Conservation (phyloP, 1,139 yeast genomes). For the Hyphopichia fennica region DNA sequence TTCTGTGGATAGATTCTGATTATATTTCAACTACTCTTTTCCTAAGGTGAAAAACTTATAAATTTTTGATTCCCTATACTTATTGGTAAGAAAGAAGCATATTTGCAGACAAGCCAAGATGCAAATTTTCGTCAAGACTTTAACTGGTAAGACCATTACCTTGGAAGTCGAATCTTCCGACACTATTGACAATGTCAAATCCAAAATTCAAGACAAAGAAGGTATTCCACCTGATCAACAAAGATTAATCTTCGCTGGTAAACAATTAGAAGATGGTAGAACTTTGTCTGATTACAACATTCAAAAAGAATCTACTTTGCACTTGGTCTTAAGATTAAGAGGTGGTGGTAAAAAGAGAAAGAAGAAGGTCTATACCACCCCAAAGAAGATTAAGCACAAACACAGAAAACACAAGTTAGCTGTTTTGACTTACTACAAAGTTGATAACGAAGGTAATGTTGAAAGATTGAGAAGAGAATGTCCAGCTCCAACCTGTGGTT, state of each 20-base stretch:
- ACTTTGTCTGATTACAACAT: constrained; percentile 99
- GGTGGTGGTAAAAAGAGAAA: constrained; percentile 99
- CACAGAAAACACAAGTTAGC: constrained; percentile 99
- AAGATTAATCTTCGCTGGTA: constrained; percentile 99
- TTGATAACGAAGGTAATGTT: constrained; percentile 96
- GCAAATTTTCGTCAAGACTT: constrained; percentile 99
- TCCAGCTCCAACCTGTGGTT: constrained; percentile 91
- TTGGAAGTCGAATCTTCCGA: constrained; percentile 98
- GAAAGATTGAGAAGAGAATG: constrained; percentile 99
- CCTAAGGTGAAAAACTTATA: neutral
- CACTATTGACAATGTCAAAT: constrained; percentile 98
- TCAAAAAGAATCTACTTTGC: constrained; percentile 98
- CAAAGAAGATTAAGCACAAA: constrained; percentile 99
- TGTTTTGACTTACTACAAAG: constrained; percentile 99
- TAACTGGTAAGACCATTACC: constrained; percentile 99
- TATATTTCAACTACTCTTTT: constrained; percentile 5
- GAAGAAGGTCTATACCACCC: constrained; percentile 99
- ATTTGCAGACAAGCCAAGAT: constrained; percentile 60
- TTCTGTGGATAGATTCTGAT: neutral
- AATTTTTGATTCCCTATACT: constrained; percentile 1
- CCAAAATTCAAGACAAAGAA: constrained; percentile 99
- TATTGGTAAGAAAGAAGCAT: constrained; percentile 55
- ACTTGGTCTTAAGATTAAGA: constrained; percentile 97
- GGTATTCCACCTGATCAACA: constrained; percentile 99
- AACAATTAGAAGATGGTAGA: constrained; percentile 99